phyloP scores from a whole-genome alignment of 305 asterid genomes.

The Rubia tinctorum region DNA sequence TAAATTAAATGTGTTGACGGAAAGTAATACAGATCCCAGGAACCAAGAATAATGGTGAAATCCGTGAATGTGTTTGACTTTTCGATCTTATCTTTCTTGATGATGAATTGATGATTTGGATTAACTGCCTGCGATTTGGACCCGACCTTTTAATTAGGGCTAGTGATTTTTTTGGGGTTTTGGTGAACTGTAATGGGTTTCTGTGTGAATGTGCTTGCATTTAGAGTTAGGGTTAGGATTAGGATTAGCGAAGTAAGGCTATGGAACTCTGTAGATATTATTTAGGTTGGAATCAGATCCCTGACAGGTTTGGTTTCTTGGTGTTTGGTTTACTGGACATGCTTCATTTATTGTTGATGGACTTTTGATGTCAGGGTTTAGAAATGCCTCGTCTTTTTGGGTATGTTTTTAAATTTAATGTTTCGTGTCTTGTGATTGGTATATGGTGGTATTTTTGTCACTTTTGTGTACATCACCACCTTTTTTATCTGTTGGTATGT shows the following conservation, averaged over 20 bases:
- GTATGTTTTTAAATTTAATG: background rate
- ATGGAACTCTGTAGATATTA: background rate
- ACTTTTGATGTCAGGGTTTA: background rate
- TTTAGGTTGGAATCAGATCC: constrained; percentile 12
- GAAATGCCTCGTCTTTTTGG: background rate
- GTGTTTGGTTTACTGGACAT: background rate
- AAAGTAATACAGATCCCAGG: constrained; percentile 36
- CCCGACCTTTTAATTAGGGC: constrained; percentile 9
- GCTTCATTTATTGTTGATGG: background rate
- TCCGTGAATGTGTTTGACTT: constrained; percentile 33
- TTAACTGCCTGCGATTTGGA: constrained; percentile 1
- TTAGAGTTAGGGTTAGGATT: constrained; percentile 8
- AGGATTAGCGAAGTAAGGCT: background rate
- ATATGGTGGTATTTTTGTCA: too few species aligned
- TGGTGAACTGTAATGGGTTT: background rate
- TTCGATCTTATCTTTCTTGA: background rate
- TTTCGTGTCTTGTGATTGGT: background rate
- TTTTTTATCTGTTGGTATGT: background rate
- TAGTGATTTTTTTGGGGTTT: background rate
- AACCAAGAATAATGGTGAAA: background rate
- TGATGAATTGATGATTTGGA: constrained; percentile 6
- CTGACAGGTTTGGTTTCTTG: background rate
- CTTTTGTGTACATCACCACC: background rate
- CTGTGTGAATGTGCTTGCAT: background rate
- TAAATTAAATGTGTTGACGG: constrained; percentile 13